Evolutionary conservation across 305 asterid species (phyloP), one percentile per base, ranked within the genome.

Genomic region (Rubia tinctorum): DNA sequence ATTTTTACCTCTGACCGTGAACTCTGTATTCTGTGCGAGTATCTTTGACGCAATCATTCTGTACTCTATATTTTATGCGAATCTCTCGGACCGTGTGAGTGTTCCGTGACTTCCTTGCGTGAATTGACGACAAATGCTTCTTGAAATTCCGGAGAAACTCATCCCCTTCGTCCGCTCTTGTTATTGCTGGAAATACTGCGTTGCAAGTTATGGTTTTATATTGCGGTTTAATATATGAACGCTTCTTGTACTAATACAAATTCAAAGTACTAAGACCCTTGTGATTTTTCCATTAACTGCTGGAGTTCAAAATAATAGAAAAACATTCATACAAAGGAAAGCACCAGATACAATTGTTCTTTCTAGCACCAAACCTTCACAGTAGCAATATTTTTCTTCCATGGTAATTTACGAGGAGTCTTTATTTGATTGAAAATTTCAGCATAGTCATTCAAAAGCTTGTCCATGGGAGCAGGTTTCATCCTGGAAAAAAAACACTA

Each of bases 381-480:
- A 68, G 92, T 83, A 70, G 98, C 99, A 73, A 94, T 97, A 85
- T 87, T 94, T 85, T 84, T 92, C 90, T 89, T 94, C 99, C 99
- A 94, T 40, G 86, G 79, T 75, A 94, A 93, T 86, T 94, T 94
- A 70, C 99, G 95, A 14, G 99, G 98, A 81, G 98, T 90, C 85
- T 94, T 94, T 81, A 94, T 87, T 85, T 94, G 91, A 81, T 88
- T 80, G 77, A 84, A 94, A 73, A 87, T 89, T 82, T 81, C 88
- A 62, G 98, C 93, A 82, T 94, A 94, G 83, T 92, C 97, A 81
- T 78, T 85, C 79, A 94, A 84, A 68, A 90, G 89, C 79, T 81
- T 85, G 66, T 92, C 97, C 80, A 90, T 85, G n/a, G 84, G 82
- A 72, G 75, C 93, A 60, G 99, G 99, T 82, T 82, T 94, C 99